Evolutionary conservation across 140 eudicot species (phyloP), one percentile per base, ranked within the genome.

Genomic region (Flaveria floridana): DNA sequence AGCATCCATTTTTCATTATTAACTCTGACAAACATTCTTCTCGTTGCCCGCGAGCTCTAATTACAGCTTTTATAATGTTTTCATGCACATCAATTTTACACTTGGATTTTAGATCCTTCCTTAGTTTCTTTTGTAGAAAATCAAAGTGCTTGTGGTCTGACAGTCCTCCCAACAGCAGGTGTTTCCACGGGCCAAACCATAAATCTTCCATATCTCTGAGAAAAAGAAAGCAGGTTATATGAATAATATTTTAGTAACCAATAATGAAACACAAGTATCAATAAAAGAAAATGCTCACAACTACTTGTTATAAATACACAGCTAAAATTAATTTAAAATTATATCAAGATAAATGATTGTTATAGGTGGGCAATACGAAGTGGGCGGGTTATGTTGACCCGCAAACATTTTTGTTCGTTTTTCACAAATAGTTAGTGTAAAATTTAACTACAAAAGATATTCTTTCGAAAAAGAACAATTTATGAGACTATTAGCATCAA

Each of bases 121-220:
- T 55, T 18, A 87, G 74, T 79, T 82, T 84, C 85, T 85, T 79
- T 52, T 28, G 78, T 70, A 85, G 66, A 53, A 84, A 72, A 76
- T 78, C 81, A 56, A 88, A 70, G 70, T 78, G 79, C 74, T 76
- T 70, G 84, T 68, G 47, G 76, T 88, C 87, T 50, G 83, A 81
- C 84, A 78, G 78, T 47, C 82, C 84, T 47, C 97, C 97, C 82
- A 82, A 79, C 80, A 95, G 86, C 78, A 95, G 63, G 71, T 76
- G 78, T 65, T 86, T 95, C 96, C 96, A 95, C 46, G 84, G 82
- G 61, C 99, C 99, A 78, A 95, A 84, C 96, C 97, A 91, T 64
- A 75, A 78, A 58, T 89, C 90, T 78, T 95, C 97, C 83, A 88
- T 15, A 63, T 88, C 87, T 59, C 99, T 95, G 84, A 26, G 47